phyloP scores from a whole-genome alignment of 345 rosid genomes.

The Bruguiera parviflora region DNA sequence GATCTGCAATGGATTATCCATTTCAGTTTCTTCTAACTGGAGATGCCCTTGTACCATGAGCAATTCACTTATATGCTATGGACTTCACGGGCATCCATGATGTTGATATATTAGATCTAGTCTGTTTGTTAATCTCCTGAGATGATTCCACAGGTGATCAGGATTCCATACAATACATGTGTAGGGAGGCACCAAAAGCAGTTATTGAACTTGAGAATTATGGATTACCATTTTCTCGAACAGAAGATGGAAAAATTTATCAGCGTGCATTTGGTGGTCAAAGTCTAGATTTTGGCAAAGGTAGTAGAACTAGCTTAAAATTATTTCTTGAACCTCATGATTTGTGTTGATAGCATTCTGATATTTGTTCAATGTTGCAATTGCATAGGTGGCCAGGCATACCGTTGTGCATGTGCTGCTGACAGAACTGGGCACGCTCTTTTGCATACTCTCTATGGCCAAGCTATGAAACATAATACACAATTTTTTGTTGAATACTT shows the following conservation, averaged over 20 bases:
- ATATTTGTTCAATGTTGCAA: slow-evolving; percentile 19
- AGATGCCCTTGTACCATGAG: background rate
- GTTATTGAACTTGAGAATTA: slow-evolving; percentile 96
- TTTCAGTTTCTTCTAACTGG: background rate
- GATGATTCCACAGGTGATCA: slow-evolving; percentile 69
- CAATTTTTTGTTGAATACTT: slow-evolving; percentile 98
- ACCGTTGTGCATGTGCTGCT: slow-evolving; percentile 99
- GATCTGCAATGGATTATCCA: background rate
- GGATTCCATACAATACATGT: slow-evolving; percentile 98
- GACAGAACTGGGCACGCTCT: slow-evolving; percentile 97
- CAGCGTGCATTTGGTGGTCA: slow-evolving; percentile 99
- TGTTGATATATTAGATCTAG: background rate
- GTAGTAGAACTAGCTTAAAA: slow-evolving; percentile 28
- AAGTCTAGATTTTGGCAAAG: slow-evolving; percentile 96
- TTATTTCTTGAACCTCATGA: background rate
- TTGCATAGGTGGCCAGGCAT: slow-evolving; percentile 89
- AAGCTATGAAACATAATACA: slow-evolving; percentile 98
- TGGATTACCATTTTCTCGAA: slow-evolving; percentile 93
- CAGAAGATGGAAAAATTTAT: slow-evolving; percentile 94
- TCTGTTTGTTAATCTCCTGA: slow-evolving; percentile 2
- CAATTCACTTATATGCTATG: background rate
- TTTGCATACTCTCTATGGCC: slow-evolving; percentile 95
- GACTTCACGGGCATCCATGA: background rate
- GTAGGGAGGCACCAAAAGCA: slow-evolving; percentile 99
- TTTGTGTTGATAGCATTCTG: slow-evolving; percentile 13